A percentile compares a stretch with the other conserved stretches of the same genome.
Conservation (phyloP, 306 rosid species). For the Dryas octopetala region DNA sequence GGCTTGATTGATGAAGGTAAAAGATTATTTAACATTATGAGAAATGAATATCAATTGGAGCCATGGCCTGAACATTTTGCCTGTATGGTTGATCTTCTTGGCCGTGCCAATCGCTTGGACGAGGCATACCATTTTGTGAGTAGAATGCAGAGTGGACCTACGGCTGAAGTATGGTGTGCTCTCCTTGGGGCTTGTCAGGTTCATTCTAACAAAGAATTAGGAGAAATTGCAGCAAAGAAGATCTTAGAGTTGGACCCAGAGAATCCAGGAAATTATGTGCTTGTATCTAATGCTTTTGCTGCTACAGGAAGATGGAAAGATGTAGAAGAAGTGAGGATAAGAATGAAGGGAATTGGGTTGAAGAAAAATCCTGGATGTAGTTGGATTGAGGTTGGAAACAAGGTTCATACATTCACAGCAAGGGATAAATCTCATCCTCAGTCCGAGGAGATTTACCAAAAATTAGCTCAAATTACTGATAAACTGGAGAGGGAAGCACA, state of each 20-base stretch:
- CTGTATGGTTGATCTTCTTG: slow-evolving; percentile 71
- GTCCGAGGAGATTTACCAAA: slow-evolving; percentile 43
- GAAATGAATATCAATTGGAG: slow-evolving; percentile 48
- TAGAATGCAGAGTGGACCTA: slow-evolving; percentile 47
- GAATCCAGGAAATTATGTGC: slow-evolving; percentile 68
- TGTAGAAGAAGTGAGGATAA: slow-evolving; percentile 61
- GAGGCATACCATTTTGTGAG: slow-evolving; percentile 62
- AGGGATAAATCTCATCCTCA: slow-evolving; percentile 72
- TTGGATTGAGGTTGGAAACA: slow-evolving; percentile 67
- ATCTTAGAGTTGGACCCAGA: slow-evolving; percentile 51
- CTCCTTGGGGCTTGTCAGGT: slow-evolving; percentile 70
- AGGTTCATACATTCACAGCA: slow-evolving; percentile 58
- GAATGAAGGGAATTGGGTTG: slow-evolving; percentile 65
- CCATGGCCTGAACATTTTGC: slow-evolving; percentile 85
- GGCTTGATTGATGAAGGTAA: slow-evolving; percentile 66
- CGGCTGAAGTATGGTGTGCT: slow-evolving; percentile 79
- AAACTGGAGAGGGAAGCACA: slow-evolving; percentile 47
- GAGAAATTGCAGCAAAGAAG: slow-evolving; percentile 59
- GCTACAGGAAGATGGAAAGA: slow-evolving; percentile 64
- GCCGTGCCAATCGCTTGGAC: slow-evolving; percentile 65
- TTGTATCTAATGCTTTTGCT: slow-evolving; percentile 67
- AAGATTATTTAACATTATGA: slow-evolving; percentile 48
- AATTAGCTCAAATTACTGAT: slow-evolving; percentile 48
- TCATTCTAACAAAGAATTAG: slow-evolving; percentile 64
- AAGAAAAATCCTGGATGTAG: slow-evolving; percentile 80